phyloP scores from a whole-genome alignment of 768 basidiomycete genomes.

The Melanogaster broomeanus region DNA sequence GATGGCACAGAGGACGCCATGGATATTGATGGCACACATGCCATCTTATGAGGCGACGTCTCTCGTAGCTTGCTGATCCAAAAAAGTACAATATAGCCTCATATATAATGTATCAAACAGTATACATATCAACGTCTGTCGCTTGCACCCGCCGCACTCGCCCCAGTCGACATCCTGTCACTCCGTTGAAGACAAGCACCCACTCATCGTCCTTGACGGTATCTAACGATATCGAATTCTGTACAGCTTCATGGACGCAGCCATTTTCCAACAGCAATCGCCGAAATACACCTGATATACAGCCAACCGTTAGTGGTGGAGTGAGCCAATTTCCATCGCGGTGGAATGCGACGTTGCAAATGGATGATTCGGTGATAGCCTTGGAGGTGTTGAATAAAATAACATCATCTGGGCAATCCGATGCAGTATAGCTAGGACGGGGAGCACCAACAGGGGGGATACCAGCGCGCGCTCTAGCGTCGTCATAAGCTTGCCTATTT shows the following conservation, averaged over 20 bases:
- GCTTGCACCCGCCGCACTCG: conserved; percentile 8
- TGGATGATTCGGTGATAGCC: conserved; percentile 63
- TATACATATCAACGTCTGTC: not conserved
- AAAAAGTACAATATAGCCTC: conserved; percentile 17
- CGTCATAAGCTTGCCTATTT: conserved; percentile 54
- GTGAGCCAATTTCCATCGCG: conserved; percentile 64
- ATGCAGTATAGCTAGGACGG: not conserved
- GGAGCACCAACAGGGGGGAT: conserved; percentile 35
- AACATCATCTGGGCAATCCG: conserved; percentile 49
- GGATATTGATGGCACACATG: conserved; percentile 36
- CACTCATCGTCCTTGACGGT: conserved; percentile 55
- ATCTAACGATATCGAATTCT: conserved; percentile 42
- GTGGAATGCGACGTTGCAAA: conserved; percentile 72
- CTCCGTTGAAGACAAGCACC: conserved; percentile 72
- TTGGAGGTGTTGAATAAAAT: conserved; percentile 57
- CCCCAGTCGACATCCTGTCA: conserved; percentile 68
- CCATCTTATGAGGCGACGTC: not conserved
- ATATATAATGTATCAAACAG: conserved; percentile 1
- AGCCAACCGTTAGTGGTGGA: conserved; percentile 59
- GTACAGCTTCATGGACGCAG: conserved; percentile 52
- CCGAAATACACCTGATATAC: conserved; percentile 71
- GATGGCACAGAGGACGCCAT: conserved; percentile 46
- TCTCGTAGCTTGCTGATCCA: not conserved
- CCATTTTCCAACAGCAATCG: conserved; percentile 67
- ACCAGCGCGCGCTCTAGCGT: conserved; percentile 59